Base-by-base conservation (phyloP, 2,329 filamentous ascomycete genomes). In the Calonectria crousiana region DNA sequence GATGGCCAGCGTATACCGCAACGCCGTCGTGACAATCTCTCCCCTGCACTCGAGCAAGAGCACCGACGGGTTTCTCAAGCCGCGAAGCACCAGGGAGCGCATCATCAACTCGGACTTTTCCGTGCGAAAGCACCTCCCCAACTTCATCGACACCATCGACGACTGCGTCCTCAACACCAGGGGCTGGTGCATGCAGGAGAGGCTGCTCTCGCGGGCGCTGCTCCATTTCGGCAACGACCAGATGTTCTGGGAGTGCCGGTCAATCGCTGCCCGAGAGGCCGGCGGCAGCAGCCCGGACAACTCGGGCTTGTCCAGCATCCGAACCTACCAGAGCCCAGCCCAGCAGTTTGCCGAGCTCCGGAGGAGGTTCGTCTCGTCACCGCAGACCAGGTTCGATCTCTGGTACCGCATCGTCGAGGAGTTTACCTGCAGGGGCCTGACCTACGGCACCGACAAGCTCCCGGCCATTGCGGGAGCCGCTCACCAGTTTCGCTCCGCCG, bases 131-230 rank as follows among this genome's bases (percentile, higher is more conserved):
- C 56, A 62, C 26, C 56, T 62, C 13, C 56, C 56, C 36, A 65
- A 47, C 23, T 44, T 65, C 28, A 65, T 49, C 28, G 60, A 65
- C 18, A 49, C 60, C 13, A 32, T 65, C 18, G 60, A 49, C 6
- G 38, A 65, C 18, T 47, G 60, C 20, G 41, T 65, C 4, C 18
- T 65, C 6, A 65, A 65, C 30, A 44, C 38, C 0, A 18, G 60
- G n/a, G 60, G 60, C 18, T 65, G 60, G 60, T 49, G 60, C 28
- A 47, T 65, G 60, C 60, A 65, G 8, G 60, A 65, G 18, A 41
- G 60, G 9, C 60, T 65, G 5, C 60, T 65, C 10, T 44, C 60
- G 13, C 26, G 60, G 11, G 41, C 60, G 16, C 9, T 65, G 6
- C 60, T 65, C 5, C 60, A 65, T 18, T 49, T 47, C 10, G 41